These are phyloP conservation scores for Senna siamea DNA, from an alignment of 306 rosid species.

Conservation along the genomic window DNA sequence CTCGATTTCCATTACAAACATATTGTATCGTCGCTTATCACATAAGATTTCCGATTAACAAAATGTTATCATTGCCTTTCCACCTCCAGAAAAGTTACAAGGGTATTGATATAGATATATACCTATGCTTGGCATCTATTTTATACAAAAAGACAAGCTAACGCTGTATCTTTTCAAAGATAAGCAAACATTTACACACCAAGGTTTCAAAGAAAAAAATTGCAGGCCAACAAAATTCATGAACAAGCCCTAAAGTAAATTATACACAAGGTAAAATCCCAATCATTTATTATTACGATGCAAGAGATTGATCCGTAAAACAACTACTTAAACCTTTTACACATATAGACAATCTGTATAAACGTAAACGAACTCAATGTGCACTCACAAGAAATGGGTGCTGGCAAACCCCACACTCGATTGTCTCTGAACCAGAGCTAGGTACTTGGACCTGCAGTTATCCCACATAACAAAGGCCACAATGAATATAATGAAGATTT, in stretches of 20 bases:
- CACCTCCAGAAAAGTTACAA: too few species aligned
- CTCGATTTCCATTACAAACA: too few species aligned
- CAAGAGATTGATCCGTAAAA: constrained; percentile 27
- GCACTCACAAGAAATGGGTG: constrained; percentile 95
- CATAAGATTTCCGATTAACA: too few species aligned
- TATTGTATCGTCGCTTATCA: too few species aligned
- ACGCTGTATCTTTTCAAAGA: neutral
- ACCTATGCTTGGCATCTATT: neutral
- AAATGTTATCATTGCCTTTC: too few species aligned
- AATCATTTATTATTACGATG: constrained; percentile 30
- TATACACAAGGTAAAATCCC: constrained; percentile 28
- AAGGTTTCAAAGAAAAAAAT: constrained; percentile 10
- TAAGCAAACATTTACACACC: constrained; percentile 26
- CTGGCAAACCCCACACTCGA: constrained; percentile 98
- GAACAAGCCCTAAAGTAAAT: constrained; percentile 33
- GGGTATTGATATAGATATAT: too few species aligned
- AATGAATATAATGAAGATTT: neutral
- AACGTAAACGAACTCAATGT: constrained; percentile 56
- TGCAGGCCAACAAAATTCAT: constrained; percentile 1
- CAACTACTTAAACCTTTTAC: constrained; percentile 27
- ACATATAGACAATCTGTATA: constrained; percentile 30
- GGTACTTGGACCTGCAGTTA: constrained; percentile 91
- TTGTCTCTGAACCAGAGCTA: constrained; percentile 95
- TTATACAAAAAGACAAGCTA: neutral
- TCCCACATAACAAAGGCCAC: constrained; percentile 22